Base-by-base conservation (phyloP, 345 rosid genomes). In the Gossypium raimondii region DNA sequence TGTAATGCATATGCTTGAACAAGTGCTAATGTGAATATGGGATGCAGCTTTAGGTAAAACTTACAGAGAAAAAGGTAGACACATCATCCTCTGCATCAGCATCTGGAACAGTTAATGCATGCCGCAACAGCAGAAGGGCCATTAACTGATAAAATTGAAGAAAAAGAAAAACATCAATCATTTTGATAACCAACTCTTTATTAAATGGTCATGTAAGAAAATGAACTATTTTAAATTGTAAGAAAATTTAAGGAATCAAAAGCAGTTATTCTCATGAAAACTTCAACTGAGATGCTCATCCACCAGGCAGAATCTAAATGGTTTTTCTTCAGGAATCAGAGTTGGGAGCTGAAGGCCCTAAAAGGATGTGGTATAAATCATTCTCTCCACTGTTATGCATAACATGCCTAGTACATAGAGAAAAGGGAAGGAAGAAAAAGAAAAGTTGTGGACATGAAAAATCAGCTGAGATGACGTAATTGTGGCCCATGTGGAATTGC, bases 101-200 rank as follows among this genome's bases (percentile, higher is more conserved):
- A 66, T 91, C 94, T 41, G 95, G 86, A 67, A 88, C 76, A 69
- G 88, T 83, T 81, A 93, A 72, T 29, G 97, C 93, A 76, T 86
- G 89, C 75, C 97, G 83, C 85, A 93, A 75, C 48, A 93, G 87
- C 74, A 93, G 81, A 81, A 93, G 93, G 75, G 91, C 90, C 94
- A 93, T 89, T 80, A 93, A 76, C 98, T 93, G 70, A 50, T 13
- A 70, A 70, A 53, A 52, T 10, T 12, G 9, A 80, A 79, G 66
- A 75, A 45, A 77, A 11, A 48, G 14, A 48, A 48, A 4, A 12
- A 22, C 62, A 20, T 57, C 62, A 57, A 22, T 22, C 16, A 3
- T 72, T 22, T 64, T 50, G 50, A 41, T 22, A 60, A 59, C 51
- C 72, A 69, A 63, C 58, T 51, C 65, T 60, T 63, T 57, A 44